These are phyloP conservation scores for Boletus subparvulus DNA, from an alignment of 768 basidiomycete species.

Conservation along the genomic window DNA sequence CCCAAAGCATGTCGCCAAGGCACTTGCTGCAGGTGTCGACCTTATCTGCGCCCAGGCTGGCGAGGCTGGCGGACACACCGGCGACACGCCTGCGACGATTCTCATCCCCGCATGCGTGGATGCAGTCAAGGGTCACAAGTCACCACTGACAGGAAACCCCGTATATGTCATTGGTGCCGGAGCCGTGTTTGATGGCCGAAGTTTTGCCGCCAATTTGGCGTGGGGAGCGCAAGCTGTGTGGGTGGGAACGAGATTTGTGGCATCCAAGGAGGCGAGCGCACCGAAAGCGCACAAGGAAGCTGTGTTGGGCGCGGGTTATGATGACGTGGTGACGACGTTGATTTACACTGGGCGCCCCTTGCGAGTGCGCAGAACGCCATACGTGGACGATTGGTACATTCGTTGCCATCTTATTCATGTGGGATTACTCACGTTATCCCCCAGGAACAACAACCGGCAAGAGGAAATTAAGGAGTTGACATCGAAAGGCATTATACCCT, in stretches of 20 bases:
- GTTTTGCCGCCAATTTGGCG: constrained; percentile 81
- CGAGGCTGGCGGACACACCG: constrained; percentile 89
- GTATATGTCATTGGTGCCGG: constrained; percentile 91
- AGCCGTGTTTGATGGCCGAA: constrained; percentile 86
- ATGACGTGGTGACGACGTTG: constrained; percentile 79
- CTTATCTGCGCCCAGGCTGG: constrained; percentile 94
- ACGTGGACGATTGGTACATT: constrained; percentile 77
- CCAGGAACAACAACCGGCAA: constrained; percentile 74
- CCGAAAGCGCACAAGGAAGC: constrained; percentile 84
- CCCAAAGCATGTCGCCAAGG: constrained; percentile 83
- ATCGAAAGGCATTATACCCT: constrained; percentile 79
- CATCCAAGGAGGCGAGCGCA: constrained; percentile 75
- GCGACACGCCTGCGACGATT: constrained; percentile 78
- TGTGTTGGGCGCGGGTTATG: constrained; percentile 65
- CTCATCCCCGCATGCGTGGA: constrained; percentile 92
- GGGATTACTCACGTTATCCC: not conserved
- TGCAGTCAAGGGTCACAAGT: constrained; percentile 70
- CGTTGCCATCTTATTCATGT: not conserved
- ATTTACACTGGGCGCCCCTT: constrained; percentile 91
- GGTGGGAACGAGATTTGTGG: constrained; percentile 89
- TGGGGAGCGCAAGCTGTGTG: constrained; percentile 91
- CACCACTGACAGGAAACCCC: constrained; percentile 78
- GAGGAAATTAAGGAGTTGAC: constrained; percentile 83
- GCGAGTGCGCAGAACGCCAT: constrained; percentile 80
- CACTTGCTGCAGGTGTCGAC: constrained; percentile 82